Percentiles rank a stretch among this genome's conserved stretches.
Evolutionary conservation across 148 eudicot genomes (phyloP).

Genomic region (Pouteria glomerata): DNA sequence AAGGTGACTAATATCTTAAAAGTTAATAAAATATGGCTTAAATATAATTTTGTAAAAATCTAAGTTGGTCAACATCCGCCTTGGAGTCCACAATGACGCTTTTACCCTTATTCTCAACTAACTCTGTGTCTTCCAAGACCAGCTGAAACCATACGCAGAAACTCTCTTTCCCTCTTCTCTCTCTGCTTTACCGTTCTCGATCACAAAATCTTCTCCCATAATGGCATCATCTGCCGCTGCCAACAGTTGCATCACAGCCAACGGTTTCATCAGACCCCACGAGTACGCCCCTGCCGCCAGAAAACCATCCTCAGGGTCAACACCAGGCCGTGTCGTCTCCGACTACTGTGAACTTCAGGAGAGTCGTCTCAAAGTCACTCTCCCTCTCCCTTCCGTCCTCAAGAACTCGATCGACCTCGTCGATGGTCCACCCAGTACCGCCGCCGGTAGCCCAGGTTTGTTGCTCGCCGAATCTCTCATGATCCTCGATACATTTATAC

Average conservation of each 20-base stretch:
- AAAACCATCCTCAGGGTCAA: neutral
- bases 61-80: too few species aligned
- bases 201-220: neutral
- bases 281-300: neutral
- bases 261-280: neutral
- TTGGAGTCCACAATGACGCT: too few species aligned
- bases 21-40: too few species aligned
- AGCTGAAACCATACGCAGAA: neutral
- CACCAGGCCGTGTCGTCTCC: slow-evolving; percentile 12
- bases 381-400: slow-evolving; percentile 34
- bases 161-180: neutral
- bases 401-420: slow-evolving; percentile 17
- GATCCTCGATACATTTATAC: too few species aligned
- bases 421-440: slow-evolving; percentile 30
- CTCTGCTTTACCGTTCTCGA: neutral
- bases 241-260: neutral
- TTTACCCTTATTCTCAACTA: neutral
- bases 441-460: neutral
- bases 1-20: too few species aligned
- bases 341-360: slow-evolving; percentile 27
- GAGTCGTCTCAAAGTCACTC: slow-evolving; percentile 17
- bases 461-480: too few species aligned
- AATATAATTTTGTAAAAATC: too few species aligned
- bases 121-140: neutral
- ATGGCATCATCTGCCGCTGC: neutral